Percentiles rank a stretch among this genome's conserved stretches.
These are phyloP conservation scores for Calocera cornea DNA, from an alignment of 768 basidiomycete species.

Conservation along the genomic window DNA sequence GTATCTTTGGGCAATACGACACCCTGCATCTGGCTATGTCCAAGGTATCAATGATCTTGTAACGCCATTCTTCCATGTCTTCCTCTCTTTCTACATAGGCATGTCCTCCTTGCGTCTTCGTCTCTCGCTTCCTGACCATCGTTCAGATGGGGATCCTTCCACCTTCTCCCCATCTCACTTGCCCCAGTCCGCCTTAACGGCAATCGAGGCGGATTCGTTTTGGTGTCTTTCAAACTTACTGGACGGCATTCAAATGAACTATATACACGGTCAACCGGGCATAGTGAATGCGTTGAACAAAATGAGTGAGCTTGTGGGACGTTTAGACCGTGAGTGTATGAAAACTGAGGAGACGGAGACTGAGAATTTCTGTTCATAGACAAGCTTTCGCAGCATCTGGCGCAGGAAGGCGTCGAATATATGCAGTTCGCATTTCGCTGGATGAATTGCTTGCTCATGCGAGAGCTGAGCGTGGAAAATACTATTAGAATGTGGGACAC, in stretches of 20 bases:
- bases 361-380: conserved; percentile 31
- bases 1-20: conserved; percentile 98
- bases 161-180: conserved; percentile 68
- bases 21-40: conserved; percentile 96
- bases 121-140: not conserved
- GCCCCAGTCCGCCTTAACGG: conserved; percentile 54
- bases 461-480: conserved; percentile 91
- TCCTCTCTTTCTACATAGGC: conserved; percentile 91
- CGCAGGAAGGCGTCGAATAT: conserved; percentile 87
- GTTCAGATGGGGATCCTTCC: conserved; percentile 78
- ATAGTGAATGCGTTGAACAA: conserved; percentile 86
- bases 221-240: conserved; percentile 94
- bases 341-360: not conserved
- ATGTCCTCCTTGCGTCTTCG: conserved; percentile 12
- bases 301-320: conserved; percentile 84
- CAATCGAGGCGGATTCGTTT: conserved; percentile 93
- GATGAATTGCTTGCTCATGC: conserved; percentile 99
- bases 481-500: conserved; percentile 99
- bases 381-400: conserved; percentile 75
- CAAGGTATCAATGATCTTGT: conserved; percentile 99
- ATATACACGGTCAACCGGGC: conserved; percentile 91
- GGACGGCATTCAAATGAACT: conserved; percentile 97
- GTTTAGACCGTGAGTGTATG: conserved; percentile 59
- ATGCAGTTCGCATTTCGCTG: conserved; percentile 99
- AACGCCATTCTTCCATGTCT: conserved; percentile 96